phyloP scores from a whole-genome alignment of 768 basidiomycete species.

The Hypholoma sublateritium region DNA sequence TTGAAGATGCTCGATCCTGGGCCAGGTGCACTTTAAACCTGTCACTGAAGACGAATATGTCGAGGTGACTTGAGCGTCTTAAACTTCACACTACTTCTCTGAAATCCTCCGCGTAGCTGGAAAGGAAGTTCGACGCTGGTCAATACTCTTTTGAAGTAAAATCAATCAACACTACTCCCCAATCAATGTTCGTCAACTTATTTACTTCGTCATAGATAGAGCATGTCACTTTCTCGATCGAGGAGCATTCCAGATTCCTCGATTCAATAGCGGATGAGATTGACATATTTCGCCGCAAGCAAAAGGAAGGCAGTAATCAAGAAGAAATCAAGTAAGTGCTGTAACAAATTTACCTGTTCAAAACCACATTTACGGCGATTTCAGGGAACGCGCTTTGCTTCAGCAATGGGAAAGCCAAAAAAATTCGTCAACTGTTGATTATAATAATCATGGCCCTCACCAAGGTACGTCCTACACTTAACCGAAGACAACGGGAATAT shows the following conservation, averaged over 20 bases:
- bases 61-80: slow-evolving; percentile 25
- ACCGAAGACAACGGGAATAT: not conserved
- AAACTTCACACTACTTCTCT: not conserved
- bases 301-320: slow-evolving; percentile 30
- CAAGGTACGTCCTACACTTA: not conserved
- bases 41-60: slow-evolving; percentile 49
- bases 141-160: slow-evolving; percentile 49
- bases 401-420: slow-evolving; percentile 37
- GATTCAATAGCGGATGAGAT: slow-evolving; percentile 42
- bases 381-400: slow-evolving; percentile 43
- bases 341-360: not conserved
- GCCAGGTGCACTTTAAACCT: slow-evolving; percentile 49
- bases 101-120: slow-evolving; percentile 34
- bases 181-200: slow-evolving; percentile 6
- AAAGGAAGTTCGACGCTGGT: slow-evolving; percentile 52
- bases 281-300: slow-evolving; percentile 37
- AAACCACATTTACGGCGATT: not conserved
- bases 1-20: not conserved
- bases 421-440: not conserved
- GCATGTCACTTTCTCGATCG: slow-evolving; percentile 51
- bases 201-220: slow-evolving; percentile 38
- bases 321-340: slow-evolving; percentile 41
- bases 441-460: not conserved
- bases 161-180: not conserved
- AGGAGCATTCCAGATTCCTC: slow-evolving; percentile 43